Evolutionary conservation across 176 grass and related monocot genomes (phyloP).

Genomic region (Oryza brachyantha): DNA sequence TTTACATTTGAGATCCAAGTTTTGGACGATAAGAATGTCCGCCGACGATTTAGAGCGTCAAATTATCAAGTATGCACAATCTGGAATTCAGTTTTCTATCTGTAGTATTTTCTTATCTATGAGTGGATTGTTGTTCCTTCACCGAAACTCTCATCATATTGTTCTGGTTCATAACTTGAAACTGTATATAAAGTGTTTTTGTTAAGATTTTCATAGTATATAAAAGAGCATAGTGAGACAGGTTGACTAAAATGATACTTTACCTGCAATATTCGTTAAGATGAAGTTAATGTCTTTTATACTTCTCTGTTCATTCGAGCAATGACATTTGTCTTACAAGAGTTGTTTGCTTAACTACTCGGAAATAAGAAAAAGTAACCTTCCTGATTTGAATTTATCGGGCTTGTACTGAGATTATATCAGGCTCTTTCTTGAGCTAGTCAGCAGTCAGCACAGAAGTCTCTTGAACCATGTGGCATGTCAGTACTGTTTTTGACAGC

Average conservation of each 20-base stretch:
- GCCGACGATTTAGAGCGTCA: constrained; percentile 76
- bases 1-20: constrained; percentile 97
- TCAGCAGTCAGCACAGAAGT: neutral
- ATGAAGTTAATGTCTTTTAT: neutral
- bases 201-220: neutral
- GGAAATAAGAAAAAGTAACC: neutral
- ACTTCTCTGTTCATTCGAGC: neutral
- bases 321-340: neutral
- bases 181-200: neutral
- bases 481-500: neutral
- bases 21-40: constrained; percentile 96
- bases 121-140: neutral
- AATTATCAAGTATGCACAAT: constrained; percentile 81
- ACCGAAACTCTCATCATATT: neutral
- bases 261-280: neutral
- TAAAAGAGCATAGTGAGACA: neutral
- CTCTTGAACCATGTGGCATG: neutral
- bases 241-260: neutral
- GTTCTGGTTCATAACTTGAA: neutral
- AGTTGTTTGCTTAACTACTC: neutral
- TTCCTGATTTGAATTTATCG: neutral
- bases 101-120: neutral
- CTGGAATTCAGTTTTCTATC: neutral
- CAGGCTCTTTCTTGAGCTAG: neutral
- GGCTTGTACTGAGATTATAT: neutral